Conservation (phyloP, 2,329 filamentous ascomycete species). For the Sporothrix protearum region DNA sequence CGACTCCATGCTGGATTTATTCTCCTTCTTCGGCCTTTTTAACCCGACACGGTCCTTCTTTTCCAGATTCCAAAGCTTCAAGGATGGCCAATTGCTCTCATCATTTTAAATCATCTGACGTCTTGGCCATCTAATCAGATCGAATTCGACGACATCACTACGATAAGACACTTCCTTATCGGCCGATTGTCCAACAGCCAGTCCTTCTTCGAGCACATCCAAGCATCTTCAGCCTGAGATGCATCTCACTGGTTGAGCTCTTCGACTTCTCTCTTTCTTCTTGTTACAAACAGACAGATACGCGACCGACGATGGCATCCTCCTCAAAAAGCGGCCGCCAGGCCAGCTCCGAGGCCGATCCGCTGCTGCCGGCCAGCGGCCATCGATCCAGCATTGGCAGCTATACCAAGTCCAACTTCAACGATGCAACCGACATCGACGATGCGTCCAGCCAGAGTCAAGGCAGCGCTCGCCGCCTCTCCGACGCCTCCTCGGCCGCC, state of each 20-base stretch:
- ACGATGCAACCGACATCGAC: background rate
- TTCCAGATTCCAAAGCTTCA: no score
- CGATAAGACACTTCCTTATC: background rate
- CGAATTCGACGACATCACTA: no score
- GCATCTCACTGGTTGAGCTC: background rate
- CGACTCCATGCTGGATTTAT: background rate
- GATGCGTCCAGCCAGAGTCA: background rate
- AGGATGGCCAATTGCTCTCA: background rate
- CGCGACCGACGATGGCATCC: background rate
- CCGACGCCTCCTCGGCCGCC: slow-evolving; percentile 2
- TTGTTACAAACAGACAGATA: background rate
- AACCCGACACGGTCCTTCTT: background rate
- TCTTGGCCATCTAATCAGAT: slow-evolving; percentile 3
- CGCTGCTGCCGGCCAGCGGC: slow-evolving; percentile 4
- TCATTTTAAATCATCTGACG: background rate
- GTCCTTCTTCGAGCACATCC: background rate
- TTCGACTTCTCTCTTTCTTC: background rate
- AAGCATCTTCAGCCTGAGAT: background rate
- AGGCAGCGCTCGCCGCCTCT: background rate
- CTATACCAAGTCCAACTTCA: background rate
- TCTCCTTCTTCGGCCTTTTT: background rate
- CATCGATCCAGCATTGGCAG: background rate
- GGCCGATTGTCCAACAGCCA: no score
- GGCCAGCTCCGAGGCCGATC: slow-evolving; percentile 5
- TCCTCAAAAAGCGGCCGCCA: background rate